Evolutionary conservation across 139 green algal species (phyloP), one percentile per base, ranked within the genome.

Genomic region (Marvania coccoides): DNA sequence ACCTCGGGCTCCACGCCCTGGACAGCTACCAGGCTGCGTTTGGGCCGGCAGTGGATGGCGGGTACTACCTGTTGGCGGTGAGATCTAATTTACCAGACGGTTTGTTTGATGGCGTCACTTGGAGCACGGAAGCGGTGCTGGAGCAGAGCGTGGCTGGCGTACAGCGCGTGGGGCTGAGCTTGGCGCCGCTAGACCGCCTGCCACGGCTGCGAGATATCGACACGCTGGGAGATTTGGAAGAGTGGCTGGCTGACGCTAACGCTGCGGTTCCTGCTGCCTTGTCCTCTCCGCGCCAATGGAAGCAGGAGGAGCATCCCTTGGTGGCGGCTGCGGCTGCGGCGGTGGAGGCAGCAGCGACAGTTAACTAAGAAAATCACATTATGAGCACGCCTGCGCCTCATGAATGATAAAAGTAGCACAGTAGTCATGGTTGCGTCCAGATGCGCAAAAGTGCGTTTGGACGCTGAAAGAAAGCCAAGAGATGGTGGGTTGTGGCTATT

Each of bases 1-100:
- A 14, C 34, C 34, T 36, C 0, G 63, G 61, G n/a, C 29, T 73
- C 28, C 45, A 55, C 4, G 31, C 29, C 0, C 36, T 75, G 13
- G 45, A 58, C n/a, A 54, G 23, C 14, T 28, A 60, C 5, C 55
- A 89, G 54, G 71, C 77, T 15, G 76, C 90, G 19, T 68, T 92
- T 30, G 85, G 85, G 5, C 85, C 82, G 9, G 70, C 85, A 13
- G 24, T 61, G 14, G 85, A 91, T 64, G 85, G 85, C 6, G 85
- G 85, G 6, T 91, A 83, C 61, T 91, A 91, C 71, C 40, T 92
- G 29, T 30, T 90, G 33, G 84, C 79, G 0, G 39, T 88, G 4
- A 81, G 13, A n/a, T n/a, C 29, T 29, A 30, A n/a, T 12, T 34
- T 56, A 24, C 33, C 46, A 6, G 29, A 45, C 2, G 40, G 38